Base-by-base conservation (phyloP, 2,329 filamentous ascomycete genomes). In the Ophioceras dolichostomum region DNA sequence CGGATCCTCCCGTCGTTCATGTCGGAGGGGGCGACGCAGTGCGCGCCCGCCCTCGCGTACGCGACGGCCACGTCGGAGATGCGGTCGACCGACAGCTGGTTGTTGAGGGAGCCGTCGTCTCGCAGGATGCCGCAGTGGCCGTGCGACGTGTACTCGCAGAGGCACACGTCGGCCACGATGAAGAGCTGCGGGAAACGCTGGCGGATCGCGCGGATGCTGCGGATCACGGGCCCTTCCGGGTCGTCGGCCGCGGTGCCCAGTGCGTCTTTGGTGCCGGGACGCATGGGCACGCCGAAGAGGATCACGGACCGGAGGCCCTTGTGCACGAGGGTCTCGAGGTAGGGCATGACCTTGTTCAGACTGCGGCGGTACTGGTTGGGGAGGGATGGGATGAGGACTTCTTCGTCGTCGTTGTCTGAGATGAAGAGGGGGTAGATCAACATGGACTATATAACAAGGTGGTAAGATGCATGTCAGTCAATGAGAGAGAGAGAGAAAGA, bases 1-100 rank as follows among this genome's bases (percentile, higher is more conserved):
- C 89, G 84, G 52, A 98, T 93, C 46, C 91, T 83, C 20, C 91
- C 91, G 57, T 98, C 91, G 57, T 96, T 98, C 91, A 98, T 98
- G 59, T 98, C 91, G 2, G 86, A 94, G 2, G 91, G 91, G 0
- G 91, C 91, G 20, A 98, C 87, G 57, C 89, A 96, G 61, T 98
- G 91, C 1, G 89, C 91, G 40, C 91, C 91, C 13, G 91, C 91
- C 52, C 81, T 73, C n/a, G 91, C 91, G 56, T 98, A 98, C 24
- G 89, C 85, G 45, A 96, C 70, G n/a, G 91, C 89, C n/a, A 96
- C 89, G 56, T 96, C 88, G 4, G 84, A 89, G 49, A 98, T 88
- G 43, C 91, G 81, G 54, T 96, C 89, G 8, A 96, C 87, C 3
- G 87, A 94, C 33, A 94, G 73, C 45, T 80, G 76, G 56, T 98